These are phyloP conservation scores for Stentor roeselii DNA, from an alignment of 73 alveolate genomes.

Conservation along the genomic window DNA sequence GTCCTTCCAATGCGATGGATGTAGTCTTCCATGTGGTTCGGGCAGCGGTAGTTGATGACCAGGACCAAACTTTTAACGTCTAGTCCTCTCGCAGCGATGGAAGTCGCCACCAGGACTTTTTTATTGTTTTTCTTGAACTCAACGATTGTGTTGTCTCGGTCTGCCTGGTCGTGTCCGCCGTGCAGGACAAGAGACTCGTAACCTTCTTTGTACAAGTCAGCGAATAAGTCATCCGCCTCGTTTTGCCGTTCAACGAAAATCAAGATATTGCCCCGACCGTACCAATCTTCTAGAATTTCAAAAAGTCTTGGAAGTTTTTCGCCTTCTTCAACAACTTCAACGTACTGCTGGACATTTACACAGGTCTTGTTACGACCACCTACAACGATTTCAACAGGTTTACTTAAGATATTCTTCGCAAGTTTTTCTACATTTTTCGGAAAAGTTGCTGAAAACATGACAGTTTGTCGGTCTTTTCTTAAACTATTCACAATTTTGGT, in stretches of 20 bases:
- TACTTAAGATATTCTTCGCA: constrained; percentile 82
- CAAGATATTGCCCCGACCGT: constrained; percentile 79
- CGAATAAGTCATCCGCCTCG: constrained; percentile 94
- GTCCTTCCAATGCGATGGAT: constrained; percentile 99
- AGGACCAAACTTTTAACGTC: constrained; percentile 88
- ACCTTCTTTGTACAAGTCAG: constrained; percentile 80
- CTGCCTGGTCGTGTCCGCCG: constrained; percentile 96
- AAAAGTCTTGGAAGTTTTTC: constrained; percentile 80
- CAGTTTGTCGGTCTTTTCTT: constrained; percentile 92
- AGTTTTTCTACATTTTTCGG: constrained; percentile 89
- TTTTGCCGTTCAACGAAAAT: constrained; percentile 92
- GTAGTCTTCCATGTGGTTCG: constrained; percentile 98
- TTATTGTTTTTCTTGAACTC: constrained; percentile 90
- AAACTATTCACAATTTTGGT: constrained; percentile 75
- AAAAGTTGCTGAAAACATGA: constrained; percentile 98
- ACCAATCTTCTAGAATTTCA: constrained; percentile 86
- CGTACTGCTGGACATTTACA: constrained; percentile 83
- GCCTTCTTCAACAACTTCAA: constrained; percentile 86
- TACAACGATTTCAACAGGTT: constrained; percentile 64
- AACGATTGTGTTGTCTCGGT: constrained; percentile 85
- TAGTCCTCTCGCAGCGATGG: constrained; percentile 94
- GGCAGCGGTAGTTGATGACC: constrained; percentile 93
- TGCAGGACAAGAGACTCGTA: constrained; percentile 86
- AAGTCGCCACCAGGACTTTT: constrained; percentile 93
- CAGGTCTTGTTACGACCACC: constrained; percentile 96